phyloP scores from a whole-genome alignment of 176 grass and related monocot species.

The Aegilops tauschii region DNA sequence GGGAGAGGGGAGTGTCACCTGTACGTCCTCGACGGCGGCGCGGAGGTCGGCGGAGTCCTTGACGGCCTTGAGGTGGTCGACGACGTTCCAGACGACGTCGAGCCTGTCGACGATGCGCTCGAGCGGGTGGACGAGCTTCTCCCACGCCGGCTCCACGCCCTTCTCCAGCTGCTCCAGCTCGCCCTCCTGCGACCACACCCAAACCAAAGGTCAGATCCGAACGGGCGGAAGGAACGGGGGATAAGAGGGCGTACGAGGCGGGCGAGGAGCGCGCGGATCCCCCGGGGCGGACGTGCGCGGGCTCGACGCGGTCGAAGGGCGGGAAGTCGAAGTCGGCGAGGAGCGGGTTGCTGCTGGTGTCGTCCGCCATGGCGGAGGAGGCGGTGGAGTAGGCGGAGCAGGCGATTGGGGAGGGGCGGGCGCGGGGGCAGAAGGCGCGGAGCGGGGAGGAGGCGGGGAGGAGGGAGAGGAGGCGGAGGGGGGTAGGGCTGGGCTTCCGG shows the following conservation, averaged over 20 bases:
- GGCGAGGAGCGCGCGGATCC: conserved; percentile 63
- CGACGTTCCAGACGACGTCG: conserved; percentile 76
- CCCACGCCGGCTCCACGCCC: conserved; percentile 77
- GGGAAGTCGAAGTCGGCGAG: conserved; percentile 70
- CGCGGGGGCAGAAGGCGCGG: conserved; percentile 50
- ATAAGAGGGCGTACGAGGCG: not conserved
- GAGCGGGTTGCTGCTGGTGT: conserved; percentile 57
- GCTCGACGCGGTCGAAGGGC: conserved; percentile 69
- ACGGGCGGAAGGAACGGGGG: not conserved
- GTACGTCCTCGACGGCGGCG: conserved; percentile 85
- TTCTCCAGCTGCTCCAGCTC: conserved; percentile 84
- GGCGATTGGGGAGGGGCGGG: not conserved
- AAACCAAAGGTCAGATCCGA: not conserved
- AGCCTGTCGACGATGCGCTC: conserved; percentile 83
- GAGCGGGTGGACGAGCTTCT: conserved; percentile 79
- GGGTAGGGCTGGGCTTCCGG: not conserved
- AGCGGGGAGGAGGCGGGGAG: conserved; percentile 54
- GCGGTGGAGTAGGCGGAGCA: conserved; percentile 33
- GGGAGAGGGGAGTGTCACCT: conserved; percentile 16
- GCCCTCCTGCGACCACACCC: conserved; percentile 40
- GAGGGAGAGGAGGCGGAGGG: conserved; percentile 15
- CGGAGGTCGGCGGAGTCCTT: conserved; percentile 85
- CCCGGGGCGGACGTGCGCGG: conserved; percentile 75
- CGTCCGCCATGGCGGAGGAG: not conserved
- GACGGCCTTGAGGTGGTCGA: conserved; percentile 90